These are phyloP conservation scores for Sistotremastrum suecicum DNA, from an alignment of 768 basidiomycete genomes.

Conservation along the genomic window DNA sequence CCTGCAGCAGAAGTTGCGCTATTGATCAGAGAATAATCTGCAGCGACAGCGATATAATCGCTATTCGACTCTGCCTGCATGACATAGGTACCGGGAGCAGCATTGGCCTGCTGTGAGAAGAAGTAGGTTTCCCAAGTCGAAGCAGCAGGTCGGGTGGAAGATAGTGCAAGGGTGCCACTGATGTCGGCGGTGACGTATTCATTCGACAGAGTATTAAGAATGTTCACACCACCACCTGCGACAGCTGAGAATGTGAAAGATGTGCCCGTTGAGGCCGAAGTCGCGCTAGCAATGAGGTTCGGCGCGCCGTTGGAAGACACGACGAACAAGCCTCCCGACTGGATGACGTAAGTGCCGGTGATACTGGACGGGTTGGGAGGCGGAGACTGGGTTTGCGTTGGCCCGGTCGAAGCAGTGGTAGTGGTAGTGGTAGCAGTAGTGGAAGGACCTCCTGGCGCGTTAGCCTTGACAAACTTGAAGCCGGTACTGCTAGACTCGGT, in stretches of 20 bases:
- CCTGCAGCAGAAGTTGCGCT: conserved; percentile 4
- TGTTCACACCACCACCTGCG: conserved; percentile 18
- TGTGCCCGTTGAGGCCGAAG: conserved; percentile 10
- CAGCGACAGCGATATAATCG: conserved; percentile 15
- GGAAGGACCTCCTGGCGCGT: too few species aligned
- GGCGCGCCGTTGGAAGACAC: conserved; percentile 12
- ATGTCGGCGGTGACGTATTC: conserved; percentile 20
- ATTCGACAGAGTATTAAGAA: conserved; percentile 12
- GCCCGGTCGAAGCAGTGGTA: too few species aligned
- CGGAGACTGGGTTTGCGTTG: too few species aligned
- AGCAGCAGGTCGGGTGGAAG: conserved; percentile 15
- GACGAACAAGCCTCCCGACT: conserved; percentile 12
- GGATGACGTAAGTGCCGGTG: conserved; percentile 17
- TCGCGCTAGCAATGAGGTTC: conserved; percentile 14
- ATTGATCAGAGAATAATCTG: conserved; percentile 16
- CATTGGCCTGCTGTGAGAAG: conserved; percentile 13
- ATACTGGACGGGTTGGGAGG: conserved; percentile 13
- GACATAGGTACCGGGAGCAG: conserved; percentile 16
- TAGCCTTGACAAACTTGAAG: conserved; percentile 6
- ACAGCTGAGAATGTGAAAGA: conserved; percentile 14
- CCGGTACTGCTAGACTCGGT: conserved; percentile 14
- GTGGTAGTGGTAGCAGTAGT: too few species aligned
- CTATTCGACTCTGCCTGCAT: conserved; percentile 20
- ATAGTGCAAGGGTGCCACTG: conserved; percentile 15
- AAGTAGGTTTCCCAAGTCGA: conserved; percentile 19